Conservation (phyloP, 257 asterid species). For the Cruciata laevipes region DNA sequence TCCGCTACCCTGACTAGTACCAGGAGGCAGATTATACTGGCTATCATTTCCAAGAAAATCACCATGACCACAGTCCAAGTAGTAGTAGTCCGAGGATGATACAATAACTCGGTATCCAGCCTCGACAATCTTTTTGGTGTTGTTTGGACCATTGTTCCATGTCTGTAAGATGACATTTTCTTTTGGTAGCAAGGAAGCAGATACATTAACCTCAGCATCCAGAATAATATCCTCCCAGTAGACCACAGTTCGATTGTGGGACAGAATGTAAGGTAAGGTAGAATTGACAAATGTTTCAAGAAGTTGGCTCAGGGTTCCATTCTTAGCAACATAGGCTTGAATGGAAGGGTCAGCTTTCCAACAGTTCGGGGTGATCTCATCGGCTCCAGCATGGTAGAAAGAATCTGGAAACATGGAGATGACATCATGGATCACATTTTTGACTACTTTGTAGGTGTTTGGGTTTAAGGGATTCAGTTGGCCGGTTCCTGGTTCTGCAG, state of each 20-base stretch:
- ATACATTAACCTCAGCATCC: slow-evolving; percentile 40
- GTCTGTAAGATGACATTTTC: slow-evolving; percentile 63
- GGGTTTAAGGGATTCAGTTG: slow-evolving; percentile 75
- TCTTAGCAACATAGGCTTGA: slow-evolving; percentile 43
- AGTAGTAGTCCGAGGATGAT: slow-evolving; percentile 66
- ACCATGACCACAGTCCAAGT: slow-evolving; percentile 94
- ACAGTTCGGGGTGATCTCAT: slow-evolving; percentile 68
- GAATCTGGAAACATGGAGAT: slow-evolving; percentile 67
- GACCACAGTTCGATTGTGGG: slow-evolving; percentile 66
- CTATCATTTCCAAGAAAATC: slow-evolving; percentile 59
- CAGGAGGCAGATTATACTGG: slow-evolving; percentile 50
- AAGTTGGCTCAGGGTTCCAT: slow-evolving; percentile 63
- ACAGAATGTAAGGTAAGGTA: slow-evolving; percentile 62
- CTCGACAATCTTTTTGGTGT: slow-evolving; percentile 50
- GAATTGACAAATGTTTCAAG: slow-evolving; percentile 55
- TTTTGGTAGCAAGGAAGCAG: slow-evolving; percentile 49
- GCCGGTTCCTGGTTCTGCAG: slow-evolving; percentile 89
- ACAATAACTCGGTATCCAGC: slow-evolving; percentile 74
- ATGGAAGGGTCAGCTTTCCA: slow-evolving; percentile 66
- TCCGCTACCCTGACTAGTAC: slow-evolving; percentile 49
- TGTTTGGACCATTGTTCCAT: slow-evolving; percentile 78
- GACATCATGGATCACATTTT: slow-evolving; percentile 49
- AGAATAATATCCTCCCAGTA: slow-evolving; percentile 90
- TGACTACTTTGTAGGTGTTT: slow-evolving; percentile 58
- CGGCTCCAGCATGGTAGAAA: slow-evolving; percentile 75